These are phyloP conservation scores for Gossypium sturtianum DNA, from an alignment of 345 rosid species.

Conservation along the genomic window DNA sequence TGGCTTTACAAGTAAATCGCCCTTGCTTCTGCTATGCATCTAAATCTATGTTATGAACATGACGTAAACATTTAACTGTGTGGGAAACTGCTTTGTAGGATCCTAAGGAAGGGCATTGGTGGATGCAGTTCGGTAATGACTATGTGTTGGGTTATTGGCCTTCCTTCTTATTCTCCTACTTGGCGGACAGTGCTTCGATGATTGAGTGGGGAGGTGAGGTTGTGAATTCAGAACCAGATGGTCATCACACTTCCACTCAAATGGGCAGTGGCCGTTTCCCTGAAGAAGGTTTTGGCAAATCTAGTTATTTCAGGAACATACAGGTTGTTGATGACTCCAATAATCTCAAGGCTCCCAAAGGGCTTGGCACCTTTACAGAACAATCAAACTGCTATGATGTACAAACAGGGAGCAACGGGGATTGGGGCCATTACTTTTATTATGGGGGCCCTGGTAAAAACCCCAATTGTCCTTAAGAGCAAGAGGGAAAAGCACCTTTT, in stretches of 20 bases:
- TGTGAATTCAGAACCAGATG: slow-evolving; percentile 81
- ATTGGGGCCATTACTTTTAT: slow-evolving; percentile 97
- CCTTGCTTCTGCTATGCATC: neutral
- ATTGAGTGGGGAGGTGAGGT: slow-evolving; percentile 99
- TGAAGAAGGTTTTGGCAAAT: slow-evolving; percentile 90
- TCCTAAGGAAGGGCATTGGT: slow-evolving; percentile 97
- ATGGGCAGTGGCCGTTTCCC: slow-evolving; percentile 96
- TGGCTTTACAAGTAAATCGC: neutral
- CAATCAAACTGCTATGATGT: slow-evolving; percentile 94
- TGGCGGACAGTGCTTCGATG: slow-evolving; percentile 89
- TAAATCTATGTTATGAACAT: neutral
- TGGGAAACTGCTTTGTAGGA: slow-evolving; percentile 37
- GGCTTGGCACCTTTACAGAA: slow-evolving; percentile 84
- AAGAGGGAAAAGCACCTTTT: neutral
- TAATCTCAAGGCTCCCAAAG: slow-evolving; percentile 89
- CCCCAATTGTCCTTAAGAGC: slow-evolving; percentile 54
- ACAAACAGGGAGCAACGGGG: slow-evolving; percentile 77
- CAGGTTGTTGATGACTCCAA: slow-evolving; percentile 85
- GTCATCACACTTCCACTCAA: slow-evolving; percentile 85
- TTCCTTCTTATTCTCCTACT: slow-evolving; percentile 86
- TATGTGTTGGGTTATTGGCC: slow-evolving; percentile 94
- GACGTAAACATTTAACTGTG: neutral
- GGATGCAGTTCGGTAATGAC: slow-evolving; percentile 96
- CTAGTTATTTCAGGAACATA: slow-evolving; percentile 87
- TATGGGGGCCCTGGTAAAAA: slow-evolving; percentile 95